Evolutionary conservation across 1,139 yeast species (phyloP).

Genomic region (Kodamaea sp.): DNA sequence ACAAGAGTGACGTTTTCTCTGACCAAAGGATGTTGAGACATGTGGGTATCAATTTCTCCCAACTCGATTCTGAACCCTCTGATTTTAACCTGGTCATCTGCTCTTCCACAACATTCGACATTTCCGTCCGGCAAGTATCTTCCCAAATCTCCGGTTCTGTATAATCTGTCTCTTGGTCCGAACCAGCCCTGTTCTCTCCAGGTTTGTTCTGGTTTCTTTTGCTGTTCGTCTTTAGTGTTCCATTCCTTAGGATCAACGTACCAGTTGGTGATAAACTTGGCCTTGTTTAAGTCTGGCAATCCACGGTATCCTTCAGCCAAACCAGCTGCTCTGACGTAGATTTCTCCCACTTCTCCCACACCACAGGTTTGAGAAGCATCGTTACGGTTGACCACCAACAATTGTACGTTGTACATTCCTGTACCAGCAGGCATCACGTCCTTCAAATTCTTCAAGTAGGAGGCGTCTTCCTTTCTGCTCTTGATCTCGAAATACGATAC

Average conservation of each 20-base stretch:
- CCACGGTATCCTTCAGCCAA: constrained; percentile 95
- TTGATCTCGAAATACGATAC: constrained; percentile 92
- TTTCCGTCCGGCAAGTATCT: constrained; percentile 96
- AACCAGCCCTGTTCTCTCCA: constrained; percentile 84
- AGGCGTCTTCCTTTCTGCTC: constrained; percentile 66
- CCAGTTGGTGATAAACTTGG: constrained; percentile 92
- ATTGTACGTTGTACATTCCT: constrained; percentile 95
- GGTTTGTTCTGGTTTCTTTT: constrained; percentile 43
- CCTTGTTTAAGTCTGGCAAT: constrained; percentile 81
- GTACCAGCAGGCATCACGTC: constrained; percentile 98
- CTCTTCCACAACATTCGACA: constrained; percentile 98
- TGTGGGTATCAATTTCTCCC: constrained; percentile 97
- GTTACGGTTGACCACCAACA: constrained; percentile 88
- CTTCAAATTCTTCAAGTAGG: constrained; percentile 79
- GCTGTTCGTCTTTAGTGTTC: constrained; percentile 52
- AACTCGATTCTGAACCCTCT: constrained; percentile 98
- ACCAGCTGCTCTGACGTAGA: constrained; percentile 97
- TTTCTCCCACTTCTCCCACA: constrained; percentile 98
- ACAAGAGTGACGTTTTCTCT: constrained; percentile 92
- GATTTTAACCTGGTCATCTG: constrained; percentile 97
- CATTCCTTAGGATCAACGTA: constrained; percentile 66
- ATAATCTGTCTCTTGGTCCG: constrained; percentile 93
- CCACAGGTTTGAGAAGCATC: constrained; percentile 91
- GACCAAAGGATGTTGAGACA: constrained; percentile 87
- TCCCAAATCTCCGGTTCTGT: constrained; percentile 97